Evolutionary conservation across 192 early-diverging fungal species (phyloP), one percentile per base, ranked within the genome.

Genomic region (Podochytrium sp.): DNA sequence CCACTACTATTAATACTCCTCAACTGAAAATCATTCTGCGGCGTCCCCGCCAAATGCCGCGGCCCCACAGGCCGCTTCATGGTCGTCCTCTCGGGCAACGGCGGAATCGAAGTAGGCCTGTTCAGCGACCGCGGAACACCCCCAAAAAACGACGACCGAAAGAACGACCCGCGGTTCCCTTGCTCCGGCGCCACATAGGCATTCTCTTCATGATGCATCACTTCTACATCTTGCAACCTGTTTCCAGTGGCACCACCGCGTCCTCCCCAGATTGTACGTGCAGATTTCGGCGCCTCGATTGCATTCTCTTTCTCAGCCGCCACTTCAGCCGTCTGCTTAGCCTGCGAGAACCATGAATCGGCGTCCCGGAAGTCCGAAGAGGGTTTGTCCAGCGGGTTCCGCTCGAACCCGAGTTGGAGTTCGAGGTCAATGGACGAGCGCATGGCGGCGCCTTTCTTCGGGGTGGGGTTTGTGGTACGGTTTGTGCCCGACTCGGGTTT

Each of bases 391-490:
- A 71, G 52, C 10, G 69, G 69, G 42, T 71, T 71, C 12, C 38
- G 12, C 30, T 71, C 69, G 32, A 71, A 71, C 4, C 69, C 69
- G 1, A 71, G 56, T 39, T 71, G 69, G 29, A 71, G 42, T 33
- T 71, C 69, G 7, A 71, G 39, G 32, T 71, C 69, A 32, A 71
- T 71, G 30, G 69, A 71, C 3, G 69, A 71, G 5, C 69, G 69
- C 23, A 71, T 71, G 32, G 12, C 52, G n/a, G 7, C n/a, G 12
- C 5, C 27, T 62, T 62, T 62, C 37, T 62, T 62, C 27, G 10
- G 18, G n/a, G n/a, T 12, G 16, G 14, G 16, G 23, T 10, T 14
- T 27, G 14, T 57, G 30, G 14, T 32, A n/a, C n/a, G 16, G 12
- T 12, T 14, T 12, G 47, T 14, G 12, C 12, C 12, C n/a, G 47